Evolutionary conservation across 495 filamentous ascomycete genomes (phyloP), one percentile per base, ranked within the genome.

Genomic region (Penicillium pancosmium): DNA sequence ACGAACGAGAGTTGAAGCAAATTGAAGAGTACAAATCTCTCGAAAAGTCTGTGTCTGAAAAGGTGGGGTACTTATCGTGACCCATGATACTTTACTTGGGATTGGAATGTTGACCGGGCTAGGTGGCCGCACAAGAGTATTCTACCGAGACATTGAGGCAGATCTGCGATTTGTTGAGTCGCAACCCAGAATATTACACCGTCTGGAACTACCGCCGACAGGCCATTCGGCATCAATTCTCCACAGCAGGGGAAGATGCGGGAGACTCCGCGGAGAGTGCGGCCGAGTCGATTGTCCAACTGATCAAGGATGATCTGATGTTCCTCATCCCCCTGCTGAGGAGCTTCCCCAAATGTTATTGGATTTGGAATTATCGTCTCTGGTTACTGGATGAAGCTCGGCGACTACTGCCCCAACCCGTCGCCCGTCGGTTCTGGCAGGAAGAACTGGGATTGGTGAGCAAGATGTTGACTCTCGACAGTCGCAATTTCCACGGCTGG

Each of bases 111-210:
- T 53, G 46, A 27, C 35, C 9, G 35, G 41, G 18, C 36, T 31
- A 87, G 82, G 81, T 90, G 59, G 70, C 72, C 18, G 75, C 77
- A 55, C 73, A 77, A 61, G 76, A 88, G 64, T 91, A 86, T 78
- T 84, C 84, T 38, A 60, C 76, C 43, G 82, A 88, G 50, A 84
- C 88, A 21, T 82, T 97, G 64, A 76, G 84, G 54, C 82, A 91
- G 59, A 95, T 91, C 33, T 88, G 91, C 16, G 85, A 87, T 54
- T 84, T 99, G 52, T 81, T 99, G 52, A 85, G 80, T 35, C 82
- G 84, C 64, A 99, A 99, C 76, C 95, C 94, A 11, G 94, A 99
- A 75, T 97, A 96, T 80, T 98, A 97, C 79, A 97, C 94, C 21
- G 85, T 93, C 78, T 99, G 94, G 94, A 99, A 99, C 80, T 86